phyloP scores from a whole-genome alignment of 306 rosid genomes.

The Fagus crenata region DNA sequence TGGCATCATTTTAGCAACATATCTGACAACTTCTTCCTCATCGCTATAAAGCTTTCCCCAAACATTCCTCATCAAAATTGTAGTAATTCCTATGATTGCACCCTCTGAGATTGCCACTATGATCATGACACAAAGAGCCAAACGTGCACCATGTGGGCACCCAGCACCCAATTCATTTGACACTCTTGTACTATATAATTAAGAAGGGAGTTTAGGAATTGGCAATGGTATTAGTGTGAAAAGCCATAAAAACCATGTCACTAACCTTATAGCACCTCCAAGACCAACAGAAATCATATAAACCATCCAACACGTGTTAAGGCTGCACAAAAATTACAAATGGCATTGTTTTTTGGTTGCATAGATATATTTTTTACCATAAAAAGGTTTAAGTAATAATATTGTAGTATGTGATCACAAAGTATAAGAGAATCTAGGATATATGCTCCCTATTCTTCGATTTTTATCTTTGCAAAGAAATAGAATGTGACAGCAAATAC shows the following conservation, averaged over 20 bases:
- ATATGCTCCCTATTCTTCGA: background rate
- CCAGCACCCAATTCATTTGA: constrained; percentile 66
- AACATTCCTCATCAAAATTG: constrained; percentile 43
- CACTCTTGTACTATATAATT: constrained; percentile 15
- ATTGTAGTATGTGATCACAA: no score
- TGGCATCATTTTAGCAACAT: constrained; percentile 59
- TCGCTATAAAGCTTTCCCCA: constrained; percentile 66
- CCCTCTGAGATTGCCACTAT: constrained; percentile 46
- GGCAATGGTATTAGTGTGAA: background rate
- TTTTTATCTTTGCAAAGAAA: background rate
- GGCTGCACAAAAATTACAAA: constrained; percentile 33
- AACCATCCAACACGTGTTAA: constrained; percentile 63
- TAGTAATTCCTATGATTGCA: constrained; percentile 34
- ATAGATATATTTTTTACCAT: no score
- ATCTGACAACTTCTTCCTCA: constrained; percentile 48
- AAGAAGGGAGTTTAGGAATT: background rate
- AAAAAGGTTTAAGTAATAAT: no score
- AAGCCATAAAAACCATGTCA: background rate
- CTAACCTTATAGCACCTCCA: constrained; percentile 59
- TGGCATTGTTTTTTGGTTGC: background rate
- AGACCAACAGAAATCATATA: constrained; percentile 64
- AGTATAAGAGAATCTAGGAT: background rate
- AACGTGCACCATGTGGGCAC: constrained; percentile 41
- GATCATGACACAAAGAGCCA: constrained; percentile 52
- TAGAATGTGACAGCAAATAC: constrained; percentile 21